phyloP scores from a whole-genome alignment of 2,329 filamentous ascomycete genomes.

The Diplodia intermedia region DNA sequence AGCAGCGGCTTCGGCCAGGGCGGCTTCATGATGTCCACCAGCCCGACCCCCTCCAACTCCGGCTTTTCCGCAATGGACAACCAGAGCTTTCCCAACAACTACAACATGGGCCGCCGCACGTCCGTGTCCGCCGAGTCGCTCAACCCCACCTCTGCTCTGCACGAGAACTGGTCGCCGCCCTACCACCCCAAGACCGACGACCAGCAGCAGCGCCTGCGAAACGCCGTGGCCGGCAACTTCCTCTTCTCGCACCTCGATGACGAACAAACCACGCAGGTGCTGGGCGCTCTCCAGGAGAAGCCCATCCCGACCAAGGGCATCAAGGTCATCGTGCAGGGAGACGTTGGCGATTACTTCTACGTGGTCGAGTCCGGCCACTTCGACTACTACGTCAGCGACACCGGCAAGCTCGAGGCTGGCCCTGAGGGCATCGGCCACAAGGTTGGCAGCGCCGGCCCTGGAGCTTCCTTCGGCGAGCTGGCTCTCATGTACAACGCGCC shows the following conservation, averaged over 20 bases:
- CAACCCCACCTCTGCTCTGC: constrained; percentile 81
- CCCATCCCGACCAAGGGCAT: constrained; percentile 89
- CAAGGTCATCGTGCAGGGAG: constrained; percentile 93
- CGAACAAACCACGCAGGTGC: constrained; percentile 84
- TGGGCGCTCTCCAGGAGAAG: constrained; percentile 92
- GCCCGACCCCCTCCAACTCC: constrained; percentile 48
- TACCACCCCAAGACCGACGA: constrained; percentile 82
- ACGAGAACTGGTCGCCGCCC: constrained; percentile 90
- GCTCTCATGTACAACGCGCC: constrained; percentile 99
- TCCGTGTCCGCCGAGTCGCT: constrained; percentile 97
- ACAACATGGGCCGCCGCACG: constrained; percentile 90
- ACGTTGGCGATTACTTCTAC: constrained; percentile 97
- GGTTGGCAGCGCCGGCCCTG: constrained; percentile 81
- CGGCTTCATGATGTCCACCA: constrained; percentile 41
- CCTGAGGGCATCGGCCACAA: constrained; percentile 81
- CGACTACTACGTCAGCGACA: constrained; percentile 85
- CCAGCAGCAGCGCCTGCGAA: constrained; percentile 78
- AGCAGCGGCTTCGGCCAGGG: constrained; percentile 39
- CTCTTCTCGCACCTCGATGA: constrained; percentile 94
- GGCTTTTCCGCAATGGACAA: constrained; percentile 60
- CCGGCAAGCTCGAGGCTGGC: constrained; percentile 79
- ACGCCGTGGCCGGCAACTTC: constrained; percentile 87
- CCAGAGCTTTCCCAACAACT: constrained; percentile 85
- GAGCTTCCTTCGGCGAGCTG: constrained; percentile 94
- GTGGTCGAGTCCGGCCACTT: constrained; percentile 91